Conservation (phyloP, 2,329 filamentous ascomycete genomes). For the Neofusicoccum sp. region DNA sequence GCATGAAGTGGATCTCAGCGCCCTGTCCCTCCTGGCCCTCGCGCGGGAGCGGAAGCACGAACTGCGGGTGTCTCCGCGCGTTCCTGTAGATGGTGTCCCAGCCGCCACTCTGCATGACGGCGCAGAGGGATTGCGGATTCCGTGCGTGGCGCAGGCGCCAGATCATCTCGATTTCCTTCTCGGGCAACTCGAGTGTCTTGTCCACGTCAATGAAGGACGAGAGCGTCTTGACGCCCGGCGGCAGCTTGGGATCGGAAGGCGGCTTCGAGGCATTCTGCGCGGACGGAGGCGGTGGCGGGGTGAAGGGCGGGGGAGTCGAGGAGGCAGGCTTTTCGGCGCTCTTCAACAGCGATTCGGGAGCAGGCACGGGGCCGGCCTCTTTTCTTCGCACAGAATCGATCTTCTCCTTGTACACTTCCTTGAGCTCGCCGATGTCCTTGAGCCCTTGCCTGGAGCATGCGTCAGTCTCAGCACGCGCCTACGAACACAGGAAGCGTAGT, state of each 20-base stretch:
- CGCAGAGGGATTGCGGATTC: constrained; percentile 77
- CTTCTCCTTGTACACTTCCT: constrained; percentile 81
- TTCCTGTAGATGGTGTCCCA: constrained; percentile 72
- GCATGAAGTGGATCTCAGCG: constrained; percentile 92
- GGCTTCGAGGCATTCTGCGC: constrained; percentile 27
- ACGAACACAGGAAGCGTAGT: background rate
- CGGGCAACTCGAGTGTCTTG: constrained; percentile 72
- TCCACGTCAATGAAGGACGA: constrained; percentile 74
- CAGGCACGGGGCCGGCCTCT: constrained; percentile 59
- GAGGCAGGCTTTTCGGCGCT: constrained; percentile 23
- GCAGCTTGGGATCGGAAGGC: constrained; percentile 32
- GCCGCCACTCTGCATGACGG: constrained; percentile 72
- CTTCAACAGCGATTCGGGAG: constrained; percentile 51
- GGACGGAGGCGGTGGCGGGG: constrained; percentile 27
- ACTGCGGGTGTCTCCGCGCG: constrained; percentile 78
- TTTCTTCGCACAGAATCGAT: constrained; percentile 69
- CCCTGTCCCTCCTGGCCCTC: constrained; percentile 55
- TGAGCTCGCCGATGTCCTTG: constrained; percentile 72
- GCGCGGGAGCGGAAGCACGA: constrained; percentile 85
- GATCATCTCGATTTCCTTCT: constrained; percentile 80
- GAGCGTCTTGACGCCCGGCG: constrained; percentile 63
- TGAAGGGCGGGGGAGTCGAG: constrained; percentile 31
- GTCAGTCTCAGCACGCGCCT: constrained; percentile 13
- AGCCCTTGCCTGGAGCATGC: constrained; percentile 56
- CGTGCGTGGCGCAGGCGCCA: constrained; percentile 87